Conservation (phyloP, 108 stramenopile genomes). For the Cyclotella kingstonii region DNA sequence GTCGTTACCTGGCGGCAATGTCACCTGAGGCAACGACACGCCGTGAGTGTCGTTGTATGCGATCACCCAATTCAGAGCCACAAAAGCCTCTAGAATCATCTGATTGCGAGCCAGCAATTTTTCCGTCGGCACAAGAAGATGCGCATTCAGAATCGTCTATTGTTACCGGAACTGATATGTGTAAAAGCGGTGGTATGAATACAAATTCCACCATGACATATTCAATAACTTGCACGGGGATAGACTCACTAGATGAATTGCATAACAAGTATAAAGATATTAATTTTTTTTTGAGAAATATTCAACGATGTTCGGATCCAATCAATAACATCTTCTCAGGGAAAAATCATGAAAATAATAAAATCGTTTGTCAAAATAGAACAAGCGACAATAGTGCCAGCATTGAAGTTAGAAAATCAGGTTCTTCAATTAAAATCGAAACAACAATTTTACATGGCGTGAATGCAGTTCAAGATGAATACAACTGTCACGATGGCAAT, state of each 20-base stretch:
- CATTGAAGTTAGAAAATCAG: not conserved
- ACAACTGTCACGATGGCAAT: not conserved
- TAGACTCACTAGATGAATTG: slow-evolving; percentile 55
- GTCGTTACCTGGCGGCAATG: slow-evolving; percentile 45
- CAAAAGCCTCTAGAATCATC: too few species aligned
- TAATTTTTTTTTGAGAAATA: slow-evolving; percentile 49
- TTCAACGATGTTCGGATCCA: slow-evolving; percentile 20
- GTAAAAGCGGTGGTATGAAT: too few species aligned
- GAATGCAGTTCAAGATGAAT: slow-evolving; percentile 52
- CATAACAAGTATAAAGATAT: slow-evolving; percentile 42
- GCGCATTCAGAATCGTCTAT: not conserved
- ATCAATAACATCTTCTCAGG: not conserved
- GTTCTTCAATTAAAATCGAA: not conserved
- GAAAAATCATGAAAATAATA: not conserved
- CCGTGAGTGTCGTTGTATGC: not conserved
- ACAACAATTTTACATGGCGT: slow-evolving; percentile 50
- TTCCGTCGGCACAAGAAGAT: too few species aligned
- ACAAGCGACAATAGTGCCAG: not conserved
- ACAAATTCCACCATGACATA: not conserved
- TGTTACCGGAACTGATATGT: not conserved
- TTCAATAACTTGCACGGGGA: slow-evolving; percentile 59
- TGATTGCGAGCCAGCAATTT: too few species aligned
- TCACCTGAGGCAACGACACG: slow-evolving; percentile 1
- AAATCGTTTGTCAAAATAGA: not conserved
- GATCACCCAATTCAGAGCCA: too few species aligned